phyloP scores from a whole-genome alignment of 2,329 filamentous ascomycete genomes.

The Ophidiomyces ophidiicola region DNA sequence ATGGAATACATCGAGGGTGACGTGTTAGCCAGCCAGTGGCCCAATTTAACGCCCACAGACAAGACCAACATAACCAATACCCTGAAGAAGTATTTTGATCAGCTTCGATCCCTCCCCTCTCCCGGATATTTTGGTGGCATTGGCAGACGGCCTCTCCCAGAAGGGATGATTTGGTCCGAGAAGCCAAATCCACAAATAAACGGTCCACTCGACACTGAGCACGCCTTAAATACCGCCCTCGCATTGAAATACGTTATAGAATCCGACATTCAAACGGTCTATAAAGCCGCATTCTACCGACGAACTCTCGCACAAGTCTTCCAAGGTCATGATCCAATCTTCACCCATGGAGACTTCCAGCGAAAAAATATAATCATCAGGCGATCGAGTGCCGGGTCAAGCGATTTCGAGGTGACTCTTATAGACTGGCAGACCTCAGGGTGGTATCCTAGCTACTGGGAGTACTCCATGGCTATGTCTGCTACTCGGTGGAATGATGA shows the following conservation, averaged over 20 bases:
- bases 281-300: conserved; percentile 21
- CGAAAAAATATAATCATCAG: conserved; percentile 24
- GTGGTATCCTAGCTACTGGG: conserved; percentile 32
- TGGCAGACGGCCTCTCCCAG: conserved; percentile 17
- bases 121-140: conserved; percentile 22
- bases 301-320: conserved; percentile 19
- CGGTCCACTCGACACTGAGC: conserved; percentile 22
- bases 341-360: conserved; percentile 25
- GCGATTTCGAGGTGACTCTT: conserved; percentile 20
- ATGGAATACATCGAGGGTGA: conserved; percentile 23
- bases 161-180: conserved; percentile 22
- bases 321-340: conserved; percentile 17
- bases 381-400: conserved; percentile 2
- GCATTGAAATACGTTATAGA: conserved; percentile 18
- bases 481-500: conserved; percentile 26
- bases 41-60: conserved; percentile 15
- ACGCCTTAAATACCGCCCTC: conserved; percentile 21
- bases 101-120: conserved; percentile 20
- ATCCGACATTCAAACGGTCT: conserved; percentile 13
- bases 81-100: conserved; percentile 17
- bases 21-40: conserved; percentile 18
- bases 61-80: conserved; percentile 18
- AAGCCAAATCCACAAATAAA: conserved; percentile 19
- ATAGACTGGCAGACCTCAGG: conserved; percentile 33
- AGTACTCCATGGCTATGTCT: conserved; percentile 27